Conservation (phyloP, 129 eudicot species). For the Pittosporum tobira region DNA sequence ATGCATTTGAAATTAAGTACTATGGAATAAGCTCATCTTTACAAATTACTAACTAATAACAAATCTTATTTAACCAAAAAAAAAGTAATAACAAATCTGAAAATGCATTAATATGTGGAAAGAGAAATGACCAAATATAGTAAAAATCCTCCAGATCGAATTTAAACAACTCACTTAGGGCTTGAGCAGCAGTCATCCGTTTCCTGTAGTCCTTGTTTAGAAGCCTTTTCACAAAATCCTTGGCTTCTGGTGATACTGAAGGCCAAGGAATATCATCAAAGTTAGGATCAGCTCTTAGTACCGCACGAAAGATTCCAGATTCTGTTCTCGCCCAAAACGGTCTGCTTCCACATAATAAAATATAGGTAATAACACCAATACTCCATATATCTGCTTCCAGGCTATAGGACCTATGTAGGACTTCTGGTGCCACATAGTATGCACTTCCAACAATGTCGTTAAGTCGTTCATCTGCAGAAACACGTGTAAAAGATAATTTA, state of each 20-base stretch:
- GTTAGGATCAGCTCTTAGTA: constrained; percentile 52
- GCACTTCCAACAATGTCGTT: constrained; percentile 65
- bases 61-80: too few species aligned
- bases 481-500: background rate
- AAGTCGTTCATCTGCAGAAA: constrained; percentile 42
- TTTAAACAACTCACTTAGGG: constrained; percentile 39
- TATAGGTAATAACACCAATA: constrained; percentile 52
- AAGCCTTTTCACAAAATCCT: constrained; percentile 52
- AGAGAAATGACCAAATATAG: background rate
- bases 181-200: constrained; percentile 64
- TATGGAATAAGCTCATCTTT: background rate
- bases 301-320: constrained; percentile 54
- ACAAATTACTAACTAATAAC: background rate
- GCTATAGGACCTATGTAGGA: constrained; percentile 54
- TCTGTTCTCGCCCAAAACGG: constrained; percentile 64
- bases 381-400: constrained; percentile 63
- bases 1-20: background rate
- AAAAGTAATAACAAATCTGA: too few species aligned
- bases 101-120: background rate
- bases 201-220: constrained; percentile 53
- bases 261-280: constrained; percentile 60
- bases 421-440: constrained; percentile 62
- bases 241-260: constrained; percentile 39
- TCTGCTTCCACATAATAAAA: constrained; percentile 58
- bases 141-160: background rate